A percentile compares a stretch with the other conserved stretches of the same genome.
These are phyloP conservation scores for Coprinopsis cinerea DNA, from an alignment of 768 basidiomycete species.

Conservation along the genomic window DNA sequence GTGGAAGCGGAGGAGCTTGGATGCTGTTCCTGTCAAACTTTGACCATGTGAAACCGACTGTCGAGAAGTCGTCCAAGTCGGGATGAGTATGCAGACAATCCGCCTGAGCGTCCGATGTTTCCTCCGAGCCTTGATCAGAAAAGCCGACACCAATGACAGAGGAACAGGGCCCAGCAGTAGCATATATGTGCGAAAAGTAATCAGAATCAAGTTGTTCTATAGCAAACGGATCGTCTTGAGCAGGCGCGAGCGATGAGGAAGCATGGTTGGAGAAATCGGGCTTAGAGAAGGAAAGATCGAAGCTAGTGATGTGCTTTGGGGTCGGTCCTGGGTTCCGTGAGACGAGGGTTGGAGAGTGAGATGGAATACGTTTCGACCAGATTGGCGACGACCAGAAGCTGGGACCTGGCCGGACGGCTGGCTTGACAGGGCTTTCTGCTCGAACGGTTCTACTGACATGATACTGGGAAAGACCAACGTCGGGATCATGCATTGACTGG, in stretches of 20 bases:
- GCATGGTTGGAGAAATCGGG: too few species aligned
- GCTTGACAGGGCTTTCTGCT: neutral
- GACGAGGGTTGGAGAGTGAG: neutral
- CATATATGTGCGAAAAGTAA: constrained; percentile 23
- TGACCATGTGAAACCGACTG: constrained; percentile 52
- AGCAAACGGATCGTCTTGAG: neutral
- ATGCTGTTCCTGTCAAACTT: constrained; percentile 37
- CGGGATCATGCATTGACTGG: too few species aligned
- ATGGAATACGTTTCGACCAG: neutral
- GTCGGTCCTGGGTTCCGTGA: too few species aligned
- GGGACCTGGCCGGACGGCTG: neutral
- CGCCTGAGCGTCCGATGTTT: neutral
- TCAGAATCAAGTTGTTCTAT: neutral
- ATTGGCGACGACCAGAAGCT: neutral
- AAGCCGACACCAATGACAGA: constrained; percentile 6
- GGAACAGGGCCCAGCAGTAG: constrained; percentile 45
- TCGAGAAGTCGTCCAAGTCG: constrained; percentile 42
- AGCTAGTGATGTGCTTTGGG: too few species aligned
- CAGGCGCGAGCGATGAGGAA: too few species aligned
- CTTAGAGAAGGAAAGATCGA: too few species aligned
- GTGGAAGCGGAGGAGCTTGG: constrained; percentile 13
- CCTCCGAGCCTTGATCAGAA: constrained; percentile 22
- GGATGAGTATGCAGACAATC: constrained; percentile 41
- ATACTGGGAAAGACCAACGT: too few species aligned
- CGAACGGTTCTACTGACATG: too few species aligned